Conservation (phyloP, 208 protist genomes). For the Acanthamoeba lenticulata region DNA sequence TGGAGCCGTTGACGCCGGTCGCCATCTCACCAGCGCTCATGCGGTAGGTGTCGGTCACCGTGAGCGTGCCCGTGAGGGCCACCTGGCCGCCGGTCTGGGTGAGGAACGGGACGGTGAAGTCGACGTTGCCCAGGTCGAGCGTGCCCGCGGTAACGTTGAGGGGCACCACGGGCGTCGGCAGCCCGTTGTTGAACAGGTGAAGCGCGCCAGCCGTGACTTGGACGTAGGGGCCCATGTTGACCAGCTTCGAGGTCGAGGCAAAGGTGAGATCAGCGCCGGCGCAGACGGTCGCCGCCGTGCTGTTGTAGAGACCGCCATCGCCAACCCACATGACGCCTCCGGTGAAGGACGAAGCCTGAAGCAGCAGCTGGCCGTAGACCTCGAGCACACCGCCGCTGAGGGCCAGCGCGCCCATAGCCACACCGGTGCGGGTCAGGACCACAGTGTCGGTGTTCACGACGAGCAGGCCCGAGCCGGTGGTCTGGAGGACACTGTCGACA, state of each 20-base stretch:
- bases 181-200: slow-evolving; percentile 50
- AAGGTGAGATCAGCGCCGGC: slow-evolving; percentile 9
- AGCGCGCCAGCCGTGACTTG: not conserved
- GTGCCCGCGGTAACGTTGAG: slow-evolving; percentile 36
- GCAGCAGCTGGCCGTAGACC: slow-evolving; percentile 31
- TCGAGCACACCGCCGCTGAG: not conserved
- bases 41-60: slow-evolving; percentile 22
- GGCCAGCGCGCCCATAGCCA: not conserved
- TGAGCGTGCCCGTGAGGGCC: slow-evolving; percentile 20
- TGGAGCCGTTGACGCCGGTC: not conserved
- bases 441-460: not conserved
- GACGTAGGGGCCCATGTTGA: slow-evolving; percentile 48
- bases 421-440: not conserved
- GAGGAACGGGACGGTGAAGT: slow-evolving; percentile 52
- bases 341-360: slow-evolving; percentile 8
- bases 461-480: not conserved
- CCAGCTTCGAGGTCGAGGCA: not conserved
- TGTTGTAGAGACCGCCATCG: slow-evolving; percentile 48
- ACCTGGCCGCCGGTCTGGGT: slow-evolving; percentile 44
- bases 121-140: slow-evolving; percentile 47
- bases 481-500: not conserved
- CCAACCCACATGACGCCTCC: slow-evolving; percentile 52
- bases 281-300: slow-evolving; percentile 40
- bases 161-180: slow-evolving; percentile 44
- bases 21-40: not conserved